Conservation (phyloP, 345 rosid genomes). For the Populus simonii region DNA sequence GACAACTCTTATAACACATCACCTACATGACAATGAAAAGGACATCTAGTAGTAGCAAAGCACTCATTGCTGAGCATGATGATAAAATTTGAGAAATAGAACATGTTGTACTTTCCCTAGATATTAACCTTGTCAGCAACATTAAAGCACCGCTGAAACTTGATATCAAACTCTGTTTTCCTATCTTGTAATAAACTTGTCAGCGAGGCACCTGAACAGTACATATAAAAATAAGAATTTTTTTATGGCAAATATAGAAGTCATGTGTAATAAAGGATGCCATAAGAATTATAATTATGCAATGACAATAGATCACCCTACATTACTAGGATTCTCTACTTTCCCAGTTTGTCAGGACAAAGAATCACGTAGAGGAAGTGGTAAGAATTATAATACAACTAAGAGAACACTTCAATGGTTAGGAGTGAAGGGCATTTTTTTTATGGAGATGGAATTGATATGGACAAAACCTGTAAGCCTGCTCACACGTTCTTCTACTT, state of each 20-base stretch:
- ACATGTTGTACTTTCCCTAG: not conserved
- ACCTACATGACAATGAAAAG: not conserved
- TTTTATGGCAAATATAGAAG: not conserved
- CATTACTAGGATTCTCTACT: not conserved
- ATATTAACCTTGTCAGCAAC: slow-evolving; percentile 55
- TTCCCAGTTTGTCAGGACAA: not conserved
- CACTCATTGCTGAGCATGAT: not conserved
- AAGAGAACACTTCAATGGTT: slow-evolving; percentile 1
- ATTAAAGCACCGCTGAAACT: slow-evolving; percentile 56
- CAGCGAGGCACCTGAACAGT: slow-evolving; percentile 44
- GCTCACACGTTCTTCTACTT: slow-evolving; percentile 52
- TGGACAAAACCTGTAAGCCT: slow-evolving; percentile 65
- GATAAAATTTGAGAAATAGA: not conserved
- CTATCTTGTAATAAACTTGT: slow-evolving; percentile 54
- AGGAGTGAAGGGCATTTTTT: slow-evolving; percentile 6
- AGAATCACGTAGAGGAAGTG: not conserved
- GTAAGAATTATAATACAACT: not conserved
- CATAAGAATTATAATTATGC: not conserved
- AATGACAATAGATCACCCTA: not conserved
- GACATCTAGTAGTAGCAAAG: slow-evolving; percentile 4
- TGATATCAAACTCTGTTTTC: slow-evolving; percentile 62
- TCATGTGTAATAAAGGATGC: not conserved
- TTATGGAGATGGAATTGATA: slow-evolving; percentile 9
- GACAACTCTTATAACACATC: not conserved
- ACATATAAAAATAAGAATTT: slow-evolving; percentile 1